These are phyloP conservation scores for Pneumocystis sp. DNA, from an alignment of 1,139 yeast species.

Conservation along the genomic window DNA sequence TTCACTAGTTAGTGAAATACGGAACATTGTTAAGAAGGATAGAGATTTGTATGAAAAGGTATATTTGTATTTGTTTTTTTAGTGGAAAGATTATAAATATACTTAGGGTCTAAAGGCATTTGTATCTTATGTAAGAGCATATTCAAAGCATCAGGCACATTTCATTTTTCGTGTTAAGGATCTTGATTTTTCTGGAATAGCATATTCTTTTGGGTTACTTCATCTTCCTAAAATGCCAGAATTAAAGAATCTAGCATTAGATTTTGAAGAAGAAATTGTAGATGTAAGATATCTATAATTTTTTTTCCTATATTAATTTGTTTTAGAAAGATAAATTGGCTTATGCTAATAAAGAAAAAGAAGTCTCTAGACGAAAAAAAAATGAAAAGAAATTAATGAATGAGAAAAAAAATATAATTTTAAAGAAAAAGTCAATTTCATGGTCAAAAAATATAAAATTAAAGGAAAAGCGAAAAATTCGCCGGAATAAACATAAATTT, in stretches of 20 bases:
- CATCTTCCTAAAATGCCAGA: constrained; percentile 95
- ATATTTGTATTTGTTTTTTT: constrained; percentile 8
- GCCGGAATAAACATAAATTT: constrained; percentile 15
- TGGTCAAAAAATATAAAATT: background rate
- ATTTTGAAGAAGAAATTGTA: constrained; percentile 8
- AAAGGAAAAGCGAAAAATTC: background rate
- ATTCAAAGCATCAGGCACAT: constrained; percentile 78
- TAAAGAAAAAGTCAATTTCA: background rate
- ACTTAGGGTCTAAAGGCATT: constrained; percentile 49
- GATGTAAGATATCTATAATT: constrained; percentile 1
- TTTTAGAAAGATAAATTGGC: constrained; percentile 3
- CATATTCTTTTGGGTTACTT: constrained; percentile 62
- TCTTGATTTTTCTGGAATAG: constrained; percentile 58
- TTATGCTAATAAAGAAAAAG: constrained; percentile 9
- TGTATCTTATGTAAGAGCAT: constrained; percentile 71
- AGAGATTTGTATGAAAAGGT: constrained; percentile 5
- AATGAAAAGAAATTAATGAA: constrained; percentile 3
- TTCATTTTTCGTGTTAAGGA: constrained; percentile 69
- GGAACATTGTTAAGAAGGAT: background rate
- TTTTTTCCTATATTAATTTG: background rate
- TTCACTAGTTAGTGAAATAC: constrained; percentile 8
- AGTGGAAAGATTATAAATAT: background rate
- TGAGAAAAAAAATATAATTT: background rate
- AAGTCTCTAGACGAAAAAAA: constrained; percentile 9
- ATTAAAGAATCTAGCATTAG: constrained; percentile 24